Evolutionary conservation across 495 filamentous ascomycete species (phyloP).

Genomic region (Copromyces sp.): DNA sequence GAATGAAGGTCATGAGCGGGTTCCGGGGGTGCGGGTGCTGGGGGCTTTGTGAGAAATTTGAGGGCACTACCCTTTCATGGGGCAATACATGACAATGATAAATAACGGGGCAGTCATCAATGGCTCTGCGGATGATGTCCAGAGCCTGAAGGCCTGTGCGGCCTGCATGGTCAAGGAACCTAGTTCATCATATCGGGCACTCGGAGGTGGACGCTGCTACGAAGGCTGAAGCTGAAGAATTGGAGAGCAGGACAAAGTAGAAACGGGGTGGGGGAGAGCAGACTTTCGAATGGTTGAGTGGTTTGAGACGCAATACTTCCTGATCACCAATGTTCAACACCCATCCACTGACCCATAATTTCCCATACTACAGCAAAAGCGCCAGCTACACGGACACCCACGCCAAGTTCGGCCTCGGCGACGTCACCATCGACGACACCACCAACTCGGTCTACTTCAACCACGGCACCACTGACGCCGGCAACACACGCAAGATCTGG

Average conservation of each 20-base stretch:
- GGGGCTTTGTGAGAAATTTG: neutral
- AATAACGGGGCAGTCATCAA: neutral
- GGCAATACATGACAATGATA: neutral
- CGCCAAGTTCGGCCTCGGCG: neutral
- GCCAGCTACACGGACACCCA: neutral
- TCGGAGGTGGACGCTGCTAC: too few relatives aligned
- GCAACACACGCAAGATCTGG: neutral
- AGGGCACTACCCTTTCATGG: neutral
- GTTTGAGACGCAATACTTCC: rapidly evolving
- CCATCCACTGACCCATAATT: neutral
- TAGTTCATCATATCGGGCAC: too few relatives aligned
- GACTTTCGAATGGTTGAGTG: too few relatives aligned
- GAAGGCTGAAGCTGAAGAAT: too few relatives aligned
- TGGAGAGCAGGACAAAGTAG: too few relatives aligned
- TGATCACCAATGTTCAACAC: neutral
- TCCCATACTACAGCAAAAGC: neutral
- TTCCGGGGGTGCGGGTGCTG: neutral
- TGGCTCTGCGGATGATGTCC: too few relatives aligned
- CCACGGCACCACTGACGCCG: neutral
- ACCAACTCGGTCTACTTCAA: neutral
- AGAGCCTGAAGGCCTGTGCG: too few relatives aligned
- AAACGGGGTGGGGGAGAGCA: too few relatives aligned
- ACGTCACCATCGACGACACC: neutral
- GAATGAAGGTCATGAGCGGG: neutral
- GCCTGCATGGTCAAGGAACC: too few relatives aligned